Evolutionary conservation across 2,329 filamentous ascomycete genomes (phyloP), one percentile per base, ranked within the genome.

Genomic region (Trichoderma gracile): DNA sequence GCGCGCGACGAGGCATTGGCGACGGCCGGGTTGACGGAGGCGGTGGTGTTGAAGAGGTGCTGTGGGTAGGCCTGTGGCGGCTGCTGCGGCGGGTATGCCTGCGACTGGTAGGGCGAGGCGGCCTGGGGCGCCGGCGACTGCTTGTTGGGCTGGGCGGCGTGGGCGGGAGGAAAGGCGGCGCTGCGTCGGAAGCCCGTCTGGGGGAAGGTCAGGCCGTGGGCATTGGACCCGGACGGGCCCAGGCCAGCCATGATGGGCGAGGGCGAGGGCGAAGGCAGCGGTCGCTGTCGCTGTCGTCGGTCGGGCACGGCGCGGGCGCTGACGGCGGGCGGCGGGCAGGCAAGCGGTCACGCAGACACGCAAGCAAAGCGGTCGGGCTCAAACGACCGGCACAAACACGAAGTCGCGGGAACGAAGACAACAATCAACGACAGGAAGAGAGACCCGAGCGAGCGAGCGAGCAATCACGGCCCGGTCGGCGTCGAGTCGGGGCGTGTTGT

Each of bases 41-140:
- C 77, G 23, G 81, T 74, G 54, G 76, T 78, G 70, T 78, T 75
- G 74, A 84, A 86, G 66, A 86, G 76, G 68, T 84, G 82, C 68
- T 84, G 82, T 21, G 81, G 74, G 67, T 84, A 86, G 65, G 76
- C 76, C 66, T 80, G 78, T 17, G 80, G 76, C 30, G 79, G 77
- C 69, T 83, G 82, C 71, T 85, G 83, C 56, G 80, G 83, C 57
- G 80, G 74, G 72, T 86, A 86, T 65, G 80, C 77, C 68, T 83
- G 81, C 60, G 79, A 71, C 72, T 84, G 83, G 71, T 86, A 86
- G 2, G 83, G 81, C 65, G 83, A 81, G 66, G 82, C 80, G 70
- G 83, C 79, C 68, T 84, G 83, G 67, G 83, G 79, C 23, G 81
- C 81, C 45, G 84, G 81, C 30, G 84, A 83, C 67, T 83, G 81